These are phyloP conservation scores for Globisporangium parvum DNA, from an alignment of 352 stramenopile species.

Conservation along the genomic window DNA sequence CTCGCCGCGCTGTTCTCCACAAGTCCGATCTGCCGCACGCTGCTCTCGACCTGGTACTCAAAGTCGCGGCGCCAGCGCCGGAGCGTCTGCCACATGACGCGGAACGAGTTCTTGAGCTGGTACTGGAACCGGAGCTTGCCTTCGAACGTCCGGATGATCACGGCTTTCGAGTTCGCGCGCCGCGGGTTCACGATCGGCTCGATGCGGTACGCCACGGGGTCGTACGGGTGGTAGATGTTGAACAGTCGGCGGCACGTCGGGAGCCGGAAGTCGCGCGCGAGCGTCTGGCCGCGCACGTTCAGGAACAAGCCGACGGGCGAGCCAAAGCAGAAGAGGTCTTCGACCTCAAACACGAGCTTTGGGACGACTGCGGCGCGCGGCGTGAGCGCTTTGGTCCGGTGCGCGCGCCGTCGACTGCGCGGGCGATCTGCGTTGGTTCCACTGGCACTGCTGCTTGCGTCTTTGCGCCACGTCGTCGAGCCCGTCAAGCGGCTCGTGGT, in stretches of 20 bases:
- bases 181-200: slow-evolving; percentile 89
- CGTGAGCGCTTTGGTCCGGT: slow-evolving; percentile 2
- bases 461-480: slow-evolving; percentile 9
- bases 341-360: slow-evolving; percentile 69
- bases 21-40: slow-evolving; percentile 63
- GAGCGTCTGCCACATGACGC: slow-evolving; percentile 71
- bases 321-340: slow-evolving; percentile 88
- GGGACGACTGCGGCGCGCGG: slow-evolving; percentile 29
- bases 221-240: slow-evolving; percentile 95
- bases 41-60: slow-evolving; percentile 62
- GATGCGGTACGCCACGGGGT: slow-evolving; percentile 94
- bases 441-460: background rate
- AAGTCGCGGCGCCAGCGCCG: slow-evolving; percentile 72
- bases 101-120: slow-evolving; percentile 78
- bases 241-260: slow-evolving; percentile 83
- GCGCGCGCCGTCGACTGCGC: background rate
- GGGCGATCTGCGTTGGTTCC: background rate
- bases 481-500: slow-evolving; percentile 1
- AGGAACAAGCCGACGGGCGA: slow-evolving; percentile 90
- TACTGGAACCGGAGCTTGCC: slow-evolving; percentile 82
- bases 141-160: slow-evolving; percentile 83
- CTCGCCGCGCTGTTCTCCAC: slow-evolving; percentile 33
- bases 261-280: slow-evolving; percentile 63
- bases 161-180: slow-evolving; percentile 70
- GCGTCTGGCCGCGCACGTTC: slow-evolving; percentile 85